These are phyloP conservation scores for Ramaria rubella DNA, from an alignment of 768 basidiomycete genomes.

Conservation along the genomic window DNA sequence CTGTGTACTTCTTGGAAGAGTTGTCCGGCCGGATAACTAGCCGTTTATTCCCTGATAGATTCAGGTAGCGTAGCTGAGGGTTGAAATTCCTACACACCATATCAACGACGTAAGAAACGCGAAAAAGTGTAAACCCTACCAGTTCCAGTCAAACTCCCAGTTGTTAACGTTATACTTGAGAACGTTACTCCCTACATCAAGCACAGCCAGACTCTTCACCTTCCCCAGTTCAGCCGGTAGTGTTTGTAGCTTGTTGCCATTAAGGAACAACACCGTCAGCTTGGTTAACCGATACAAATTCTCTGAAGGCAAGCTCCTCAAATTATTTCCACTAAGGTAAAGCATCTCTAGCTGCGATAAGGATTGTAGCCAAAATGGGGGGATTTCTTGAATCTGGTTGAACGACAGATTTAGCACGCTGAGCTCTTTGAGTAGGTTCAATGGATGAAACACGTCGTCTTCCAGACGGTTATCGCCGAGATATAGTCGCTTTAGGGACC, in stretches of 20 bases:
- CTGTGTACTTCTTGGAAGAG: slow-evolving; percentile 24
- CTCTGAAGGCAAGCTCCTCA: slow-evolving; percentile 85
- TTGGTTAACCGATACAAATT: slow-evolving; percentile 67
- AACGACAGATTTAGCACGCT: slow-evolving; percentile 86
- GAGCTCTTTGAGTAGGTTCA: slow-evolving; percentile 73
- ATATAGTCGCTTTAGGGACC: slow-evolving; percentile 70
- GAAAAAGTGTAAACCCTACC: slow-evolving; percentile 46
- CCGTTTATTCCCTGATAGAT: slow-evolving; percentile 93
- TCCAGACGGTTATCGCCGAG: slow-evolving; percentile 85
- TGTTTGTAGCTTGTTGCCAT: slow-evolving; percentile 90
- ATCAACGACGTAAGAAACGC: neutral
- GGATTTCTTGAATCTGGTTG: slow-evolving; percentile 89
- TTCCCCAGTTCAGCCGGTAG: slow-evolving; percentile 87
- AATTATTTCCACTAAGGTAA: slow-evolving; percentile 92
- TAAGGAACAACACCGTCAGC: slow-evolving; percentile 75
- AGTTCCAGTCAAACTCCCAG: slow-evolving; percentile 99
- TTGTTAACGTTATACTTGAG: slow-evolving; percentile 98
- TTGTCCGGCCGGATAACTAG: slow-evolving; percentile 86
- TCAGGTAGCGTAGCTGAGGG: slow-evolving; percentile 85
- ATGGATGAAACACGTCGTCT: slow-evolving; percentile 68
- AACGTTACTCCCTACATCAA: slow-evolving; percentile 91
- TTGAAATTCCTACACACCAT: slow-evolving; percentile 81
- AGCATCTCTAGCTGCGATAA: slow-evolving; percentile 69
- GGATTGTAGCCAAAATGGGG: slow-evolving; percentile 65
- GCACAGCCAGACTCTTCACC: slow-evolving; percentile 64